Percentiles rank a stretch among this genome's conserved stretches.
Conservation (phyloP, 2,329 filamentous ascomycete species). For the Neonectria ditissima region DNA sequence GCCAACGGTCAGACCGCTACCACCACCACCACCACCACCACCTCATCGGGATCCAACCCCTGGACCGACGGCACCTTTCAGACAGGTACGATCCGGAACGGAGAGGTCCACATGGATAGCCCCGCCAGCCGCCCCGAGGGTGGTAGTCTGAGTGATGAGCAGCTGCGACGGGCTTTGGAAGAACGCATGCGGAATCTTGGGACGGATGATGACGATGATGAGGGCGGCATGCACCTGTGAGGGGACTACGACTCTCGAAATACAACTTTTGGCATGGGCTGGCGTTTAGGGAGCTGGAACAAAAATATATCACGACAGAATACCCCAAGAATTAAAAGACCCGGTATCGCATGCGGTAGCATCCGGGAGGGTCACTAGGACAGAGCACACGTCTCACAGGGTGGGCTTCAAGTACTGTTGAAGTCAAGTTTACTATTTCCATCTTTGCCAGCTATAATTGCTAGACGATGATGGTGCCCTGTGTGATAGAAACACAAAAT, state of each 20-base stretch:
- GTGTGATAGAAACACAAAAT: slow-evolving; percentile 20
- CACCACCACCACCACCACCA: slow-evolving; percentile 8
- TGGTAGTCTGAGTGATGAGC: slow-evolving; percentile 68
- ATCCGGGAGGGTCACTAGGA: neutral
- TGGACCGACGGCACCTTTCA: slow-evolving; percentile 75
- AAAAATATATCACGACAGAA: slow-evolving; percentile 32
- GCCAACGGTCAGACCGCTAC: slow-evolving; percentile 18
- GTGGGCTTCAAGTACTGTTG: neutral
- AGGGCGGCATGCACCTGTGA: slow-evolving; percentile 73
- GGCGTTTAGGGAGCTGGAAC: slow-evolving; percentile 40
- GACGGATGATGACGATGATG: slow-evolving; percentile 58
- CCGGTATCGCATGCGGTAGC: neutral
- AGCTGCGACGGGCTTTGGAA: slow-evolving; percentile 67
- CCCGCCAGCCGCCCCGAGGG: slow-evolving; percentile 47
- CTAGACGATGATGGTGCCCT: slow-evolving; percentile 27
- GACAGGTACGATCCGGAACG: slow-evolving; percentile 66
- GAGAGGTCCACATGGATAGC: slow-evolving; percentile 60
- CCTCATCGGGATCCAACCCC: slow-evolving; percentile 52
- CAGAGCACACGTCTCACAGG: slow-evolving; percentile 1
- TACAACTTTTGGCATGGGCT: slow-evolving; percentile 29
- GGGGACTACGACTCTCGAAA: neutral
- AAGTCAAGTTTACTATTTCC: slow-evolving; percentile 38
- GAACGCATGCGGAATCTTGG: slow-evolving; percentile 63
- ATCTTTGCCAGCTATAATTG: slow-evolving; percentile 32
- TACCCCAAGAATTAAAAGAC: slow-evolving; percentile 36